Conservation (phyloP, 2,329 filamentous ascomycete species). For the Arthrobotrys sphaeroides region DNA sequence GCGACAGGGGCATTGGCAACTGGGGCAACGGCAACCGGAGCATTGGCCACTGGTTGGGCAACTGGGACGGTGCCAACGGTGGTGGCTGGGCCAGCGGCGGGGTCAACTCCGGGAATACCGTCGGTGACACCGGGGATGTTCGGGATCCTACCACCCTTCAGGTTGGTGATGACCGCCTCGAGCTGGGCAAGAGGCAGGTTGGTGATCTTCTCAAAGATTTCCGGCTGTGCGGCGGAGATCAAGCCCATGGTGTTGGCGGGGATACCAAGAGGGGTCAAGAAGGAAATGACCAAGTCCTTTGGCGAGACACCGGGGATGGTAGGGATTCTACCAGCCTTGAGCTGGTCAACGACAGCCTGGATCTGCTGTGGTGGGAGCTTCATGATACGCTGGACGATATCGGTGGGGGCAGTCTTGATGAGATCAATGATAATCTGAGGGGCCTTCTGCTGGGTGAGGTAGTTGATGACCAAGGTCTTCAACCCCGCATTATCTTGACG, state of each 20-base stretch:
- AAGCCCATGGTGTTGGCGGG: slow-evolving; percentile 16
- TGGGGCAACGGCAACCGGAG: not conserved
- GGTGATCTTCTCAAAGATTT: slow-evolving; percentile 12
- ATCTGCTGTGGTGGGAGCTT: slow-evolving; percentile 30
- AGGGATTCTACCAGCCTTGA: slow-evolving; percentile 34
- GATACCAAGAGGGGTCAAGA: slow-evolving; percentile 16
- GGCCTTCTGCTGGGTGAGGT: slow-evolving; percentile 15
- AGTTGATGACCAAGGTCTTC: slow-evolving; percentile 36
- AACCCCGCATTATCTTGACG: slow-evolving; percentile 24
- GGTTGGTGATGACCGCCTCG: slow-evolving; percentile 4
- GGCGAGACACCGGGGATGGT: slow-evolving; percentile 30
- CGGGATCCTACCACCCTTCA: slow-evolving; percentile 26
- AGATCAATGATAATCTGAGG: slow-evolving; percentile 27
- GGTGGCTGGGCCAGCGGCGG: not conserved
- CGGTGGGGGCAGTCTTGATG: slow-evolving; percentile 30
- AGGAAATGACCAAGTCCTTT: slow-evolving; percentile 39
- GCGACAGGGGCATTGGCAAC: not conserved
- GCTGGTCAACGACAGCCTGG: slow-evolving; percentile 32
- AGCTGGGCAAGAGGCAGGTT: slow-evolving; percentile 22
- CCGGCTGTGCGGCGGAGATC: slow-evolving; percentile 1
- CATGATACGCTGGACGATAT: slow-evolving; percentile 28
- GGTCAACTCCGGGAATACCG: slow-evolving; percentile 1
- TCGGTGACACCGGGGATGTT: slow-evolving; percentile 21
- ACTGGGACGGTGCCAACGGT: not conserved
- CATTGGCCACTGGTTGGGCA: not conserved